Evolutionary conservation across 306 rosid species (phyloP).

Genomic region (Albizia julibrissin): DNA sequence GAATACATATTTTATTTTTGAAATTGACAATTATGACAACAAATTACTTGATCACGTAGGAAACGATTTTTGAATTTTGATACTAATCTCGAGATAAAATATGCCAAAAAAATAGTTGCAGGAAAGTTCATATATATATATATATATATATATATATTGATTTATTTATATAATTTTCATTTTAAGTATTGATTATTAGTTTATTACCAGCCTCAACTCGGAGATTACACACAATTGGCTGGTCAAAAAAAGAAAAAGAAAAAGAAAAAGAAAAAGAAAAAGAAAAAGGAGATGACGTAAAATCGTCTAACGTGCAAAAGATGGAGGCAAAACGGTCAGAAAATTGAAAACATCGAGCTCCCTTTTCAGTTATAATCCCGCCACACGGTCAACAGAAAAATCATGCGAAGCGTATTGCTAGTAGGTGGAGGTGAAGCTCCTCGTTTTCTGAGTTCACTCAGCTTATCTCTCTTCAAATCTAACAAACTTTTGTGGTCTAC

Average conservation of each 20-base stretch:
- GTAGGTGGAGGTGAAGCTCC: slow-evolving; percentile 44
- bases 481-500: slow-evolving; percentile 29
- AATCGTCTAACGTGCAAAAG: too few species aligned
- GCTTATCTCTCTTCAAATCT: slow-evolving; percentile 33
- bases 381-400: not conserved
- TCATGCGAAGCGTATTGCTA: slow-evolving; percentile 46
- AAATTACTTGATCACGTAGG: not conserved
- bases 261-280: too few species aligned
- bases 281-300: too few species aligned
- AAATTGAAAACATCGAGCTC: not conserved
- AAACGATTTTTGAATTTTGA: not conserved
- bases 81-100: not conserved
- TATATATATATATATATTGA: too few species aligned
- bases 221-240: too few species aligned
- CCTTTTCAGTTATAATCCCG: not conserved
- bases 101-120: too few species aligned
- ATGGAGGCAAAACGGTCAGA: not conserved
- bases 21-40: not conserved
- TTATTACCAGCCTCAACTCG: too few species aligned
- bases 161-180: too few species aligned
- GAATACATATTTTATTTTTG: not conserved
- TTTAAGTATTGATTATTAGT: too few species aligned
- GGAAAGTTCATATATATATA: not conserved
- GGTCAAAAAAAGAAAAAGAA: too few species aligned
- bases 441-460: slow-evolving; percentile 28